Conservation (phyloP, 768 basidiomycete species). For the Floccularia luteovirens region DNA sequence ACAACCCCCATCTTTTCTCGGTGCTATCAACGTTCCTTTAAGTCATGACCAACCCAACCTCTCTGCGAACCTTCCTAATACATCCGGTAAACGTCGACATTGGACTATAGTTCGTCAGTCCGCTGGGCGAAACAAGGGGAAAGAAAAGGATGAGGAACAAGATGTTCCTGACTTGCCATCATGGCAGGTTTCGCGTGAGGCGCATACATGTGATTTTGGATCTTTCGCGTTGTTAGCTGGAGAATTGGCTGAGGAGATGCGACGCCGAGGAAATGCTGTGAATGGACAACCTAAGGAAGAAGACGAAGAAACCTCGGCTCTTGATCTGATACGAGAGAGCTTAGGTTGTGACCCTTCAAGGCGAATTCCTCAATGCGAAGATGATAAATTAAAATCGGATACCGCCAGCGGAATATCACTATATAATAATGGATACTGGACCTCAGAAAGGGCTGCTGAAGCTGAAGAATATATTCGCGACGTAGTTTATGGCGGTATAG, state of each 20-base stretch:
- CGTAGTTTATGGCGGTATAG: slow-evolving; percentile 74
- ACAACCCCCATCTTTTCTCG: slow-evolving; percentile 7
- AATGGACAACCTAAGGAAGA: slow-evolving; percentile 12
- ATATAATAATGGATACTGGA: slow-evolving; percentile 47
- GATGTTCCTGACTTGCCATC: slow-evolving; percentile 25
- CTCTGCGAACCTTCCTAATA: slow-evolving; percentile 7
- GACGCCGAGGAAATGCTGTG: slow-evolving; percentile 16
- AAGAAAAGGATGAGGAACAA: slow-evolving; percentile 47
- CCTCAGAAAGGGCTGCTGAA: slow-evolving; percentile 33
- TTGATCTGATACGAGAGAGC: slow-evolving; percentile 28
- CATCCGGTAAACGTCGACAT: slow-evolving; percentile 36
- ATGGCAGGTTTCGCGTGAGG: slow-evolving; percentile 45
- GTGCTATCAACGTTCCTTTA: slow-evolving; percentile 12
- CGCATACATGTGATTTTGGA: slow-evolving; percentile 53
- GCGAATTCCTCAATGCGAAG: too few species aligned
- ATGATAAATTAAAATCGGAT: too few species aligned
- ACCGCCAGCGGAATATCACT: too few species aligned
- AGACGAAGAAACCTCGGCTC: slow-evolving; percentile 24
- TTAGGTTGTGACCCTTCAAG: slow-evolving; percentile 28
- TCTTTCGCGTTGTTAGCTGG: slow-evolving; percentile 48
- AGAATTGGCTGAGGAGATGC: slow-evolving; percentile 36
- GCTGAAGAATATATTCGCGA: slow-evolving; percentile 65
- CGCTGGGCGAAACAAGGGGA: slow-evolving; percentile 34
- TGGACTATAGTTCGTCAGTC: slow-evolving; percentile 55
- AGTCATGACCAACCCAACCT: slow-evolving; percentile 13